Evolutionary conservation across 202 grass and related monocot genomes (phyloP).

Genomic region (Panicum virgatum): DNA sequence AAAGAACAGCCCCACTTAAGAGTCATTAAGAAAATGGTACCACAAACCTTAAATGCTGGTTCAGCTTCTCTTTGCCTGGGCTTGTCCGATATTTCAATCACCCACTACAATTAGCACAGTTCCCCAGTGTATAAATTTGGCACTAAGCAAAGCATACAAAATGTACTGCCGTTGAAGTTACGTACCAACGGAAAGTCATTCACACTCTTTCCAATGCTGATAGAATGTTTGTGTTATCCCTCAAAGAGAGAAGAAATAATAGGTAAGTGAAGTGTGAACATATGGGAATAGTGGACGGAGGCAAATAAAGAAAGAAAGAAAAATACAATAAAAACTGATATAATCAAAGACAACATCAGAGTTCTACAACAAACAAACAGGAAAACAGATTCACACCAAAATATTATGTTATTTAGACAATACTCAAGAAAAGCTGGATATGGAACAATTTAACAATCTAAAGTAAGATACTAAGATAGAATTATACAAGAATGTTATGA

Average conservation of each 20-base stretch:
- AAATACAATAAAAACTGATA: conserved; percentile 6
- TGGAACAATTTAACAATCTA: not conserved
- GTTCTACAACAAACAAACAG: not conserved
- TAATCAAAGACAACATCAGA: conserved; percentile 3
- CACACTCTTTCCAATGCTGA: conserved; percentile 98
- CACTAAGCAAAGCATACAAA: conserved; percentile 5
- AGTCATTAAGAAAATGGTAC: conserved; percentile 5
- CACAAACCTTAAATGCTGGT: conserved; percentile 85
- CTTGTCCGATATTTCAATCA: conserved; percentile 96
- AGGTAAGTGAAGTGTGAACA: conserved; percentile 57
- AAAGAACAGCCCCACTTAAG: conserved; percentile 1
- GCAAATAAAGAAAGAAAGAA: not conserved
- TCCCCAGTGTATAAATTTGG: conserved; percentile 33
- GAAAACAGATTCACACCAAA: conserved; percentile 23
- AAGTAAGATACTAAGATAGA: too few species aligned
- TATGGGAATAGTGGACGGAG: conserved; percentile 5
- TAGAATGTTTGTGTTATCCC: conserved; percentile 67
- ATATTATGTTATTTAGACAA: not conserved
- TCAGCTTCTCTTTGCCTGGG: conserved; percentile 80
- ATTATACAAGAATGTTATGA: not conserved
- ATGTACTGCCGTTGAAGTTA: conserved; percentile 5
- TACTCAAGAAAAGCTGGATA: not conserved
- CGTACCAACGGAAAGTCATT: conserved; percentile 82
- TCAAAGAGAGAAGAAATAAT: conserved; percentile 88
- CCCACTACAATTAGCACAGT: conserved; percentile 60